These are phyloP conservation scores for Dactylellina drechsleri DNA, from an alignment of 2,329 filamentous ascomycete genomes.

Conservation along the genomic window DNA sequence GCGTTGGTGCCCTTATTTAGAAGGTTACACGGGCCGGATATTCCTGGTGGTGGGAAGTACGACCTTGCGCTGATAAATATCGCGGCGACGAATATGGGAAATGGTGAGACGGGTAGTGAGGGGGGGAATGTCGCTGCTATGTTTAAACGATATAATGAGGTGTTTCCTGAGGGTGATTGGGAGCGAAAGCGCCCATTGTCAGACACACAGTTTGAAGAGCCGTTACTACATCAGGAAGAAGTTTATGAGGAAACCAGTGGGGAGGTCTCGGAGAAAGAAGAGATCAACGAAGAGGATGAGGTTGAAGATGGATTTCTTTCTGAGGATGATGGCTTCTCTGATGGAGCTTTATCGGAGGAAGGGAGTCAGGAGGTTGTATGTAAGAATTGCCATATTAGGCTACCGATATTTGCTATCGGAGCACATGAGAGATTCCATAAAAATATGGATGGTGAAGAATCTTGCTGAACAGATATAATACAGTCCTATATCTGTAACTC, in stretches of 20 bases:
- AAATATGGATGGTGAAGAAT: conserved; percentile 33
- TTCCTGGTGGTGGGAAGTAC: conserved; percentile 69
- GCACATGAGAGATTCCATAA: conserved; percentile 66
- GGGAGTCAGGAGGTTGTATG: conserved; percentile 61
- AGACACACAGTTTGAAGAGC: conserved; percentile 38
- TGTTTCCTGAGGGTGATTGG: conserved; percentile 59
- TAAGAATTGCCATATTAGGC: conserved; percentile 63
- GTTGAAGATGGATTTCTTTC: conserved; percentile 59
- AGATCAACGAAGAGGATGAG: conserved; percentile 58
- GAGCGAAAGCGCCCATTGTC: conserved; percentile 39
- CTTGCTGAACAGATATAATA: neutral
- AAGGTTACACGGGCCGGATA: conserved; percentile 73
- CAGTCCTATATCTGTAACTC: neutral
- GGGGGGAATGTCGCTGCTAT: conserved; percentile 76
- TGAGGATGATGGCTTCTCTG: conserved; percentile 59
- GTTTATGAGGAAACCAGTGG: conserved; percentile 56
- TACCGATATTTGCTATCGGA: conserved; percentile 66
- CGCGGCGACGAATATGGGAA: conserved; percentile 84
- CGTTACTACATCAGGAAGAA: conserved; percentile 48
- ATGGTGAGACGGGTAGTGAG: conserved; percentile 65
- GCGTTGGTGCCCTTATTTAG: conserved; percentile 77
- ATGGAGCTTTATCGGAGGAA: conserved; percentile 58
- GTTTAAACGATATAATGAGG: conserved; percentile 70
- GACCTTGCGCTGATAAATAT: conserved; percentile 86
- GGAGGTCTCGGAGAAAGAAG: conserved; percentile 58